phyloP scores from a whole-genome alignment of 495 filamentous ascomycete genomes.

The Penicillium goetzii region DNA sequence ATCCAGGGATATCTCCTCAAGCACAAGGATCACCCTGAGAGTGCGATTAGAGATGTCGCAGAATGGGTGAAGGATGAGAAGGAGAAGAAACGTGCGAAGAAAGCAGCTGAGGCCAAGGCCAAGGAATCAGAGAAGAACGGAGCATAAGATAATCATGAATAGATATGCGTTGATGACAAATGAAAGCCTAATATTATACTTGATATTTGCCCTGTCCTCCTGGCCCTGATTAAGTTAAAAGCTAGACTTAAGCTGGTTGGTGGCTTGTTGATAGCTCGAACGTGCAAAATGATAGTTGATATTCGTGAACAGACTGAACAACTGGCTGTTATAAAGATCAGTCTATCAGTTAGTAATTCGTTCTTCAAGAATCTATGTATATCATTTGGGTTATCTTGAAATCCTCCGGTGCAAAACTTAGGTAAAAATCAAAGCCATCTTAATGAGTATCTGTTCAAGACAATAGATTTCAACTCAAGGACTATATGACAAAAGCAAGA shows the following conservation, averaged over 20 bases:
- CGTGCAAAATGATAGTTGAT: not conserved
- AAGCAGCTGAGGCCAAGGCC: slow-evolving; percentile 9
- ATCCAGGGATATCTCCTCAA: slow-evolving; percentile 76
- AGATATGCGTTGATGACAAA: not conserved
- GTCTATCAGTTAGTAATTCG: not conserved
- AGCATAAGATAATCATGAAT: not conserved
- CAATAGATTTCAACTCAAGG: not conserved
- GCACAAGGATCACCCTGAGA: slow-evolving; percentile 65
- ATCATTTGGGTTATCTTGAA: too few relatives aligned
- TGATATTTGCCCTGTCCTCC: not conserved
- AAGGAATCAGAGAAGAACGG: not conserved
- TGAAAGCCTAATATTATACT: not conserved
- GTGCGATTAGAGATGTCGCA: slow-evolving; percentile 57
- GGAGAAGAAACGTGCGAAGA: slow-evolving; percentile 51
- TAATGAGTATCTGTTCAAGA: not conserved
- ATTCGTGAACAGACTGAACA: too few relatives aligned
- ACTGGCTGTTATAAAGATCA: too few relatives aligned
- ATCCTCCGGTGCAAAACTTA: not conserved
- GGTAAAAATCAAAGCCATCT: not conserved
- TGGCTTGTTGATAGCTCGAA: not conserved
- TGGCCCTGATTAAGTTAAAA: not conserved
- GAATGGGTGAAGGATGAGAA: slow-evolving; percentile 61
- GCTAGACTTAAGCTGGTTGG: not conserved
- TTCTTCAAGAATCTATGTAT: not conserved
- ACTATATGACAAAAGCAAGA: not conserved